These are phyloP conservation scores for Chamaenerion angustifolium DNA, from an alignment of 345 rosid genomes.

Conservation along the genomic window DNA sequence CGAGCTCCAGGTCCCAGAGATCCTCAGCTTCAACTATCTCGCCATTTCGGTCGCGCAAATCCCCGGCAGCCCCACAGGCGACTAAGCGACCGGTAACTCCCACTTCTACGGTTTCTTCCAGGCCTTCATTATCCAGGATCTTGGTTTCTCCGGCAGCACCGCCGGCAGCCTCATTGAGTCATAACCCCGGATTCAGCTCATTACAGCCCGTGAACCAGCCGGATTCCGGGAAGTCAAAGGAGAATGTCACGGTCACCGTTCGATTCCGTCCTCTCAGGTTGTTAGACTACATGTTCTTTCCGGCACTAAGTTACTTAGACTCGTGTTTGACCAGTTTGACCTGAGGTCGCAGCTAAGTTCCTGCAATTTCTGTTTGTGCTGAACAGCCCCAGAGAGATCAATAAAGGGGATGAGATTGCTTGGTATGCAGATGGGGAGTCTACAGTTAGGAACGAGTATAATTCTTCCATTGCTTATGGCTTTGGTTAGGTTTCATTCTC, in stretches of 20 bases:
- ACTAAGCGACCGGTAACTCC: slow-evolving; percentile 33
- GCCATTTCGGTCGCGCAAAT: slow-evolving; percentile 68
- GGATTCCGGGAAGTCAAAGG: slow-evolving; percentile 13
- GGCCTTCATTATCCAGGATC: slow-evolving; percentile 16
- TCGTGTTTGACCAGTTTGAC: neutral
- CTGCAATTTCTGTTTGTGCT: slow-evolving; percentile 11
- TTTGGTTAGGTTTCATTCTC: slow-evolving; percentile 42
- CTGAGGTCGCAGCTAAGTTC: slow-evolving; percentile 2
- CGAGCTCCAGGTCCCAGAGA: slow-evolving; percentile 37
- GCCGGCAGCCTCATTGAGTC: slow-evolving; percentile 15
- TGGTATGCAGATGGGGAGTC: slow-evolving; percentile 99
- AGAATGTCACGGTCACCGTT: slow-evolving; percentile 85
- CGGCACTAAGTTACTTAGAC: slow-evolving; percentile 5
- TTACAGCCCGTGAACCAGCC: slow-evolving; percentile 4
- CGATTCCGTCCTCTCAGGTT: slow-evolving; percentile 96
- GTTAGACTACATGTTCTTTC: no score
- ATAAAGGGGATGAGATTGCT: slow-evolving; percentile 92
- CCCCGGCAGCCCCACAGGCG: slow-evolving; percentile 32
- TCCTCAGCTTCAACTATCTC: slow-evolving; percentile 43
- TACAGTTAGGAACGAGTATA: slow-evolving; percentile 66
- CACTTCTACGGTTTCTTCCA: slow-evolving; percentile 22
- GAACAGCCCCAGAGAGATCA: slow-evolving; percentile 80
- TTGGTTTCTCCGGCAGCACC: slow-evolving; percentile 19
- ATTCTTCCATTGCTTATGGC: slow-evolving; percentile 75
- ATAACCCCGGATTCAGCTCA: slow-evolving; percentile 16